phyloP scores from a whole-genome alignment of 2,329 filamentous ascomycete genomes.

The Aspergillus chevalieri region DNA sequence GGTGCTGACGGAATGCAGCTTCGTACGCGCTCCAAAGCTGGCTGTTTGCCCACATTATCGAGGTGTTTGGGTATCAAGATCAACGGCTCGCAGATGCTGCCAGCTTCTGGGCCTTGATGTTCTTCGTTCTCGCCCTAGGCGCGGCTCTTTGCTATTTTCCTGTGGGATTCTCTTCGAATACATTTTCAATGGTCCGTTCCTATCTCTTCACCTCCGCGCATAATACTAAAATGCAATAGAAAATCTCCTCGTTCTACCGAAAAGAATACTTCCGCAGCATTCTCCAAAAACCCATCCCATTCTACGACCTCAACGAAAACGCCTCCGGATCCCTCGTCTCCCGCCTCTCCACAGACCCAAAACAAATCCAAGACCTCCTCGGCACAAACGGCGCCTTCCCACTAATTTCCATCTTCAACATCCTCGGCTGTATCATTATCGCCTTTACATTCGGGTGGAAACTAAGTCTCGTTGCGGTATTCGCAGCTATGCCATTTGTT shows the following conservation, averaged over 20 bases:
- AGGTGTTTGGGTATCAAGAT: conserved; percentile 42
- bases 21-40: conserved; percentile 32
- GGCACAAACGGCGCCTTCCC: conserved; percentile 44
- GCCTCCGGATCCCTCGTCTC: conserved; percentile 44
- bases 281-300: conserved; percentile 37
- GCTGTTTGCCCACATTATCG: conserved; percentile 45
- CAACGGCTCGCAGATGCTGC: conserved; percentile 34
- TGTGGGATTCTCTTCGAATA: conserved; percentile 43
- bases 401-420: conserved; percentile 59
- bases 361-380: conserved; percentile 46
- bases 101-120: conserved; percentile 52
- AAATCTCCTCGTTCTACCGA: neutral
- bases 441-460: conserved; percentile 73
- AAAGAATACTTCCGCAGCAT: conserved; percentile 40
- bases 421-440: conserved; percentile 60
- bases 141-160: conserved; percentile 40
- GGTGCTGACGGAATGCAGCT: conserved; percentile 6
- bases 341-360: conserved; percentile 44
- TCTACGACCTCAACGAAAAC: conserved; percentile 43
- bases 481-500: conserved; percentile 51
- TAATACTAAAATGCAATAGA: conserved; percentile 4
- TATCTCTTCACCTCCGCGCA: conserved; percentile 32
- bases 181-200: conserved; percentile 41
- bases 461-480: conserved; percentile 61
- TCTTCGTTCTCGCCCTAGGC: conserved; percentile 49